Evolutionary conservation across 192 early-diverging fungal genomes (phyloP).

Genomic region (Entomortierella chlamydospora): DNA sequence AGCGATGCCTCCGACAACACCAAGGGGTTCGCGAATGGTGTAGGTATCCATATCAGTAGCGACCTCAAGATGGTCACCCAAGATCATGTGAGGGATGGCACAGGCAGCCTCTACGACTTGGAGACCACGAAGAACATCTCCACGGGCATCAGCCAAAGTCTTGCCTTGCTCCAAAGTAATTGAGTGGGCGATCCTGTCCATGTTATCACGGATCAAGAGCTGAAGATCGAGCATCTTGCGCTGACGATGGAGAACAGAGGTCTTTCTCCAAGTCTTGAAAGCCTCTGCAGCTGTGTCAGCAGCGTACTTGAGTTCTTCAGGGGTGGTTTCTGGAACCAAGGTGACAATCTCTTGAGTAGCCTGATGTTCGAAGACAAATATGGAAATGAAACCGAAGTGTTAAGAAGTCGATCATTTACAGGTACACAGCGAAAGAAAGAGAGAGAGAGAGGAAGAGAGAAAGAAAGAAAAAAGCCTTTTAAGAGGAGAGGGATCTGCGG

Average conservation of each 20-base stretch:
- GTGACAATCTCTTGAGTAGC: conserved; percentile 93
- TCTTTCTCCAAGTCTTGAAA: conserved; percentile 89
- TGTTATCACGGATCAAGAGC: conserved; percentile 82
- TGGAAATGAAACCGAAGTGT: too few species aligned
- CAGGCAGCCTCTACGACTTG: conserved; percentile 92
- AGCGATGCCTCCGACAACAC: conserved; percentile 93
- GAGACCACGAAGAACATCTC: conserved; percentile 91
- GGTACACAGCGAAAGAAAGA: neutral
- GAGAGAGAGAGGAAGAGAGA: neutral
- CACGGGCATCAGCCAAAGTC: conserved; percentile 90
- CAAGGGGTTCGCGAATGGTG: conserved; percentile 90
- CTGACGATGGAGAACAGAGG: conserved; percentile 85
- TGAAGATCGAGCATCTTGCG: conserved; percentile 94
- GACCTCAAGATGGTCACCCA: conserved; percentile 88
- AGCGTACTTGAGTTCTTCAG: conserved; percentile 83
- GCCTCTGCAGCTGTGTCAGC: conserved; percentile 77
- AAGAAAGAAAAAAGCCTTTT: neutral
- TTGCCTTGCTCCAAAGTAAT: conserved; percentile 95
- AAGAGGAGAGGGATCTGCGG: neutral
- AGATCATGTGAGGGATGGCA: conserved; percentile 79
- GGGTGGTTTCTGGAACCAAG: conserved; percentile 89
- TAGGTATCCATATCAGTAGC: conserved; percentile 96
- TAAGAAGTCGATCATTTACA: neutral
- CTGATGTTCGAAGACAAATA: too few species aligned
- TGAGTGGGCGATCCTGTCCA: conserved; percentile 80